Evolutionary conservation across 1,139 yeast species (phyloP).

Genomic region (Protomyces lactucae-debilis): DNA sequence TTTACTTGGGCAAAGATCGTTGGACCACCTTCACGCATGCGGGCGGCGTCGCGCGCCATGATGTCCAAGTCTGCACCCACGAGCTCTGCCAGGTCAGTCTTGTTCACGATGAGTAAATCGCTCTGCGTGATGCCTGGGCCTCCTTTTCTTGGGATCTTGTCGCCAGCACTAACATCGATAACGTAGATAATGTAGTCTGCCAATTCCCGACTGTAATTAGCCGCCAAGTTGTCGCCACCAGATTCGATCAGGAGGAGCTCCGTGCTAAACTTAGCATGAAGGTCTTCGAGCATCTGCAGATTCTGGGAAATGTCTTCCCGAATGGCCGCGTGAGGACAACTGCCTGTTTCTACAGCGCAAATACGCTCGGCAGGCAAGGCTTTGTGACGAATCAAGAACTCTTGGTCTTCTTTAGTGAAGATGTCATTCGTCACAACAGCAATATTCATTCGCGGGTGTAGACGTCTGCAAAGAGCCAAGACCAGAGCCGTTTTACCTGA

Average conservation of each 20-base stretch:
- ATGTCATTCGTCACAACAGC: conserved; percentile 30
- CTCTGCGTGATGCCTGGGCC: conserved; percentile 30
- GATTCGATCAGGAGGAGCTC: conserved; percentile 29
- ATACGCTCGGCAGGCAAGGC: conserved; percentile 28
- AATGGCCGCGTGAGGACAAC: conserved; percentile 31
- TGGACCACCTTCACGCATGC: conserved; percentile 30
- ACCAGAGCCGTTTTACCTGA: conserved; percentile 30
- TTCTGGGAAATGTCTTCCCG: conserved; percentile 30
- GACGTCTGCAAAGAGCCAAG: conserved; percentile 25
- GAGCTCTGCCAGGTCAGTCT: conserved; percentile 27
- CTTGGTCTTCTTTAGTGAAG: conserved; percentile 29
- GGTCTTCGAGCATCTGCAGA: conserved; percentile 27
- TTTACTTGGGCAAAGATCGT: conserved; percentile 30
- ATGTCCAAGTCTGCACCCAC: conserved; percentile 29
- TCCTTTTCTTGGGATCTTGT: conserved; percentile 30
- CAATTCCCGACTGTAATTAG: conserved; percentile 30
- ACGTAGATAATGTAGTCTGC: conserved; percentile 30
- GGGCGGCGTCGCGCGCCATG: conserved; percentile 29
- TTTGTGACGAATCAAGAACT: conserved; percentile 28
- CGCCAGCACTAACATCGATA: conserved; percentile 31
- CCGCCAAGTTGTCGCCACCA: conserved; percentile 30
- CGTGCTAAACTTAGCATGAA: conserved; percentile 27
- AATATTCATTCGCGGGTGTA: conserved; percentile 18
- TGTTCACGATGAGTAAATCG: conserved; percentile 28
- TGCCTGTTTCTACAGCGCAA: conserved; percentile 30